Evolutionary conservation across 2,329 filamentous ascomycete species (phyloP).

Genomic region (Rasamsonia emersonii): DNA sequence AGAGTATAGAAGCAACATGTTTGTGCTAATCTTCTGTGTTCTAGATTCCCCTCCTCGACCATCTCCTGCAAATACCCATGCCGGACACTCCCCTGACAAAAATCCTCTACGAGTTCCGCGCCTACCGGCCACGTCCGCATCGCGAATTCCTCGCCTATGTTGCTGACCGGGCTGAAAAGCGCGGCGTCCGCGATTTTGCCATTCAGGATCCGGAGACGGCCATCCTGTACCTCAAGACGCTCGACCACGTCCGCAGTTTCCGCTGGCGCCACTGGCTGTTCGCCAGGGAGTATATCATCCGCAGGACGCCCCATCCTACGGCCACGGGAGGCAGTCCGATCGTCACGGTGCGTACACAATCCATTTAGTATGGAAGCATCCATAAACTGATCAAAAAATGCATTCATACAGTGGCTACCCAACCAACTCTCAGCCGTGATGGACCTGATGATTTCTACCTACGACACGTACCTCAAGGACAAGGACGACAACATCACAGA

Average conservation of each 20-base stretch:
- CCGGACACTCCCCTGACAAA: constrained; percentile 79
- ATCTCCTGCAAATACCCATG: constrained; percentile 78
- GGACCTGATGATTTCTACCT: constrained; percentile 40
- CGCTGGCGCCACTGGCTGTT: constrained; percentile 44
- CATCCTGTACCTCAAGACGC: constrained; percentile 35
- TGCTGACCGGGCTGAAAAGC: constrained; percentile 41
- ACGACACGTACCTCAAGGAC: constrained; percentile 29
- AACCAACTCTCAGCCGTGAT: constrained; percentile 42
- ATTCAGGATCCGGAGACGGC: constrained; percentile 31
- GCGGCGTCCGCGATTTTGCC: constrained; percentile 31
- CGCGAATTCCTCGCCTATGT: constrained; percentile 74
- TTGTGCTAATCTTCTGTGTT: constrained; percentile 1
- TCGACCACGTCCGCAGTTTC: constrained; percentile 42
- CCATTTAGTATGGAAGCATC: too few species aligned
- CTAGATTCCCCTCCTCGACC: constrained; percentile 75
- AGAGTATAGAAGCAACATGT: neutral
- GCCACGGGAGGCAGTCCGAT: constrained; percentile 43
- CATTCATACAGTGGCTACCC: constrained; percentile 32
- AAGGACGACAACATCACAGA: constrained; percentile 14
- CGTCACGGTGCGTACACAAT: constrained; percentile 34
- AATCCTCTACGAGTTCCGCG: constrained; percentile 79
- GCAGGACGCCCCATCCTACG: constrained; percentile 36
- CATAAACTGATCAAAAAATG: neutral
- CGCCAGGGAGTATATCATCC: constrained; percentile 41
- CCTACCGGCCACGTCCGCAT: constrained; percentile 83